These are phyloP conservation scores for Cutaneotrichosporon curvatum DNA, from an alignment of 1,284 basidiomycete genomes.

Conservation along the genomic window DNA sequence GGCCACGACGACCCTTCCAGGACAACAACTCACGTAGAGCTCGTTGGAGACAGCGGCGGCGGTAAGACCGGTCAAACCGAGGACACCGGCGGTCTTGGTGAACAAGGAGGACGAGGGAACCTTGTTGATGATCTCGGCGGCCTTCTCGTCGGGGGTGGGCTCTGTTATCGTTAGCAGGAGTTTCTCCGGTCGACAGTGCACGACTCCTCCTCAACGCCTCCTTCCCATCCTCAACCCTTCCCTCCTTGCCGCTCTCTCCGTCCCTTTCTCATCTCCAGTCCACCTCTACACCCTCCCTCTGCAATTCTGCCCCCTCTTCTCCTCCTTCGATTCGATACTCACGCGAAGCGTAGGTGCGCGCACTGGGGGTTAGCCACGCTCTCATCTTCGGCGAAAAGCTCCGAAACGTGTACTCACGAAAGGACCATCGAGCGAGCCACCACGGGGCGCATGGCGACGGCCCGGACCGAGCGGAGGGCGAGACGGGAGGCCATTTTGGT, in stretches of 20 bases:
- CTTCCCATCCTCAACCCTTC: neutral
- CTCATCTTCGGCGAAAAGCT: neutral
- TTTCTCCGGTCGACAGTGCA: neutral
- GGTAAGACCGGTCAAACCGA: constrained; percentile 81
- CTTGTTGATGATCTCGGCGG: constrained; percentile 82
- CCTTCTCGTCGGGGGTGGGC: constrained; percentile 73
- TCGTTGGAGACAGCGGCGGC: constrained; percentile 95
- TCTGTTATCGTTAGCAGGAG: too few species aligned
- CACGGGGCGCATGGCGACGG: constrained; percentile 36
- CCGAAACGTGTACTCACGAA: neutral
- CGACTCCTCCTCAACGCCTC: too few species aligned
- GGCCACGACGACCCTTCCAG: too few species aligned
- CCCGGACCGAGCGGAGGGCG: constrained; percentile 44
- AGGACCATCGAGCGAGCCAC: neutral
- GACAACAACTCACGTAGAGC: constrained; percentile 74
- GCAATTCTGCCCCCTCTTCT: neutral
- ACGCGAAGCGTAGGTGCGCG: constrained; percentile 41
- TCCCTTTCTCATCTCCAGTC: neutral
- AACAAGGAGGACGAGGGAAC: constrained; percentile 86
- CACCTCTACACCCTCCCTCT: neutral
- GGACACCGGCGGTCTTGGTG: constrained; percentile 87
- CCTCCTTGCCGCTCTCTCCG: neutral
- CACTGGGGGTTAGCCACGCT: constrained; percentile 12
- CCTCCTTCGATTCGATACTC: constrained; percentile 14
- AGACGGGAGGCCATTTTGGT: constrained; percentile 46